Evolutionary conservation across 345 rosid species (phyloP).

Genomic region (Eucalyptus tenuipes): DNA sequence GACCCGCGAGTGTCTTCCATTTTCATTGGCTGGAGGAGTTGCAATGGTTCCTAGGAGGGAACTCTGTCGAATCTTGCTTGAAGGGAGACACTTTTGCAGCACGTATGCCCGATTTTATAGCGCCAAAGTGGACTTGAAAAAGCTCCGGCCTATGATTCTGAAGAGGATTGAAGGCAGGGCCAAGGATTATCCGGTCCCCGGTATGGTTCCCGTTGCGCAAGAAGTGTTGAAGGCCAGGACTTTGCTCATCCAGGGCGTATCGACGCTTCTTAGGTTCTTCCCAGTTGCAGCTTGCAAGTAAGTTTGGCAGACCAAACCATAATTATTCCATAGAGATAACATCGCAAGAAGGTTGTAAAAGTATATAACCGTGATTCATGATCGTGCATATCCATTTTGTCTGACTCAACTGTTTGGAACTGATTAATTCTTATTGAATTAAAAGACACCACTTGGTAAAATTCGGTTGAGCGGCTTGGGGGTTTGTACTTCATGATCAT

Average conservation of each 20-base stretch:
- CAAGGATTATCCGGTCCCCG: conserved; percentile 47
- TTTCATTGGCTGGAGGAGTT: neutral
- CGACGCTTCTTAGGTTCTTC: conserved; percentile 37
- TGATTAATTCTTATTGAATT: neutral
- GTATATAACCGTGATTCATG: neutral
- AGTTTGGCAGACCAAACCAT: neutral
- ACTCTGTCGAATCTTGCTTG: neutral
- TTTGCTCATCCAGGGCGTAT: conserved; percentile 40
- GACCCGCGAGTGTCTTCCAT: neutral
- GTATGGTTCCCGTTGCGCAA: conserved; percentile 55
- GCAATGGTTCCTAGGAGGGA: neutral
- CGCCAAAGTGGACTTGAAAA: conserved; percentile 39
- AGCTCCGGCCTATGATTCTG: conserved; percentile 71
- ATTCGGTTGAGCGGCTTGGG: neutral
- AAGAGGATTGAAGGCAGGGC: conserved; percentile 61
- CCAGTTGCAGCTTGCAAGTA: conserved; percentile 76
- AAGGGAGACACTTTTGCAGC: neutral
- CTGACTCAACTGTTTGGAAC: neutral
- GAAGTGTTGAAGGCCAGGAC: conserved; percentile 50
- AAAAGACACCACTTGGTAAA: neutral
- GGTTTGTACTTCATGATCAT: neutral
- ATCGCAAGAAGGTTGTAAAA: neutral
- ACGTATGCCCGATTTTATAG: conserved; percentile 27
- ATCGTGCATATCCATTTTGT: neutral
- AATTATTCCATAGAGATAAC: neutral